Conservation (phyloP, 2,329 filamentous ascomycete species). For the Claviceps quebecensis region DNA sequence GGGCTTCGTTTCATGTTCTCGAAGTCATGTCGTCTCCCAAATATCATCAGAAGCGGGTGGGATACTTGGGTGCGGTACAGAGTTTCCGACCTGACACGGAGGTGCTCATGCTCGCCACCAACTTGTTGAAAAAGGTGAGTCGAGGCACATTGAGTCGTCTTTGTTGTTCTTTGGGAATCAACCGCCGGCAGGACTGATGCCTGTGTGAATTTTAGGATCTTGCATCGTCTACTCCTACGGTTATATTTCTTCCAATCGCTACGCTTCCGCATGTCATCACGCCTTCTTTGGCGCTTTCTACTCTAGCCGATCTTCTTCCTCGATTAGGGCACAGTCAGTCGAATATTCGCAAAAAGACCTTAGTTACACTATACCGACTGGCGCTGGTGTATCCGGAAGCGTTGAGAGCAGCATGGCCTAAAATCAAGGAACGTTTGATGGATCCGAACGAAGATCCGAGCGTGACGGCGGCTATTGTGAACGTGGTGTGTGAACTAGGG, state of each 20-base stretch:
- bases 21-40: slow-evolving; percentile 98
- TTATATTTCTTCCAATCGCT: slow-evolving; percentile 72
- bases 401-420: slow-evolving; percentile 83
- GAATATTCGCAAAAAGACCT: slow-evolving; percentile 83
- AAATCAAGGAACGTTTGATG: slow-evolving; percentile 87
- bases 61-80: slow-evolving; percentile 89
- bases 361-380: slow-evolving; percentile 84
- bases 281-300: slow-evolving; percentile 77
- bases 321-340: slow-evolving; percentile 76
- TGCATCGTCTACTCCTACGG: slow-evolving; percentile 54
- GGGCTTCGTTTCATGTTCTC: slow-evolving; percentile 95
- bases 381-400: slow-evolving; percentile 96
- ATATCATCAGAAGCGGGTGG: slow-evolving; percentile 87
- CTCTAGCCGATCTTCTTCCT: slow-evolving; percentile 74
- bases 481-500: slow-evolving; percentile 90
- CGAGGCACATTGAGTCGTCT: not conserved
- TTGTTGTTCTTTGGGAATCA: not conserved
- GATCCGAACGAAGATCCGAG: slow-evolving; percentile 82
- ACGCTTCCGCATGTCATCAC: slow-evolving; percentile 94
- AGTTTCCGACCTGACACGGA: slow-evolving; percentile 93
- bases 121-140: slow-evolving; percentile 77
- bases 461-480: slow-evolving; percentile 90
- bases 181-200: not conserved
- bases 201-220: slow-evolving; percentile 40
- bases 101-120: slow-evolving; percentile 93